Evolutionary conservation across 345 rosid genomes (phyloP), one percentile per base, ranked within the genome.

Genomic region (Linum tenue): DNA sequence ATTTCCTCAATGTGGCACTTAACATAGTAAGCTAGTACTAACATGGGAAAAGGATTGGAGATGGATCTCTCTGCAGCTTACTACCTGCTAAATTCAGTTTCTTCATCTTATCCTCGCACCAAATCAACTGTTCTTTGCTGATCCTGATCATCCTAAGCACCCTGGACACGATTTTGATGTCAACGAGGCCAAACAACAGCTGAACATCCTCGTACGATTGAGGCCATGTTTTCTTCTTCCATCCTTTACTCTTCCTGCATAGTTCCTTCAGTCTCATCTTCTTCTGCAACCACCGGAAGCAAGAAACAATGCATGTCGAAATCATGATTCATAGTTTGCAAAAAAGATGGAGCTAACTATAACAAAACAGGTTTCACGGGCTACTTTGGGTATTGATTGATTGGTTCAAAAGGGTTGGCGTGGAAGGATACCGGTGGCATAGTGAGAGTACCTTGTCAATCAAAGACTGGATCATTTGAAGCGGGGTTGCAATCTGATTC

Each of bases 41-140:
- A 75, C 92, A 88, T 35, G 96, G 99, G 80, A 88, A 88, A 43
- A 94, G 91, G 65, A 81, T 68, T 36, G 97, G 92, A 44, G 87
- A 83, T 5, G 95, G 88, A 35, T 94, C 95, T 73, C 97, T 84
- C 55, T 79, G 80, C 78, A 88, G 72, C 79, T 77, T 85, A 64
- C 96, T 88, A 58, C 70, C 75, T 0, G 80, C 64, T 53, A 94
- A 64, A 65, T 83, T 72, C 40, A 94, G 78, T 17, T 85, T 94
- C 69, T 94, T 94, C 77, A 94, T 85, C 87, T 94, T 94, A 62
- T 90, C 97, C 79, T 88, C 96, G 16, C 99, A 90, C 99, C 99
- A 94, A 10, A 85, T 70, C 62, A 94, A 73, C 60, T 90, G 91
- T 69, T 89, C 97, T 73, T 87, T 87, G 16, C 80, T 81, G 66